phyloP scores from a whole-genome alignment of 352 stramenopile species.

The Pythium aristosporum region DNA sequence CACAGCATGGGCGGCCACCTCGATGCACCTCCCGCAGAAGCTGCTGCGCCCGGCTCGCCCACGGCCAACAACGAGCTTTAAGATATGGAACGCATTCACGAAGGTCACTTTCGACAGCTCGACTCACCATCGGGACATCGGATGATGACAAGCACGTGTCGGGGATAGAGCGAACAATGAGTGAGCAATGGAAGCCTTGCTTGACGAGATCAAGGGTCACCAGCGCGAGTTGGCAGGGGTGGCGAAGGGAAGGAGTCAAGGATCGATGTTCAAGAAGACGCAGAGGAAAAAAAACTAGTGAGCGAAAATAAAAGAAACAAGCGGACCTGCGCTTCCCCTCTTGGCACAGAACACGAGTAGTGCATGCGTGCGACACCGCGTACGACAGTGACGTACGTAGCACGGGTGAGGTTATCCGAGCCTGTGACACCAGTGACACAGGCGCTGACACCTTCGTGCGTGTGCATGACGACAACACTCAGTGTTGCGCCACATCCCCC shows the following conservation, averaged over 20 bases:
- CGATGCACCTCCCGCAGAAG: constrained; percentile 48
- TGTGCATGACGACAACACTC: neutral
- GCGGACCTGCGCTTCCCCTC: too few species aligned
- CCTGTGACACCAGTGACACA: neutral
- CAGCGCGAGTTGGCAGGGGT: neutral
- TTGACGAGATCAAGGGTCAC: neutral
- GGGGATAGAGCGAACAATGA: neutral
- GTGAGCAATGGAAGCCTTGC: neutral
- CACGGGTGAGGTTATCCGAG: too few species aligned
- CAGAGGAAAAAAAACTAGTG: neutral
- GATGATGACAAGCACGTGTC: neutral
- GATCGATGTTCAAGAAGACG: neutral
- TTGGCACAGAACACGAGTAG: too few species aligned
- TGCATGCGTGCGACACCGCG: too few species aligned
- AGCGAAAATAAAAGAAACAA: too few species aligned
- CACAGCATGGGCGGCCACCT: constrained; percentile 36
- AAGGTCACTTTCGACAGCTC: neutral
- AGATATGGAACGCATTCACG: constrained; percentile 13
- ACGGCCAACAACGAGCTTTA: constrained; percentile 35
- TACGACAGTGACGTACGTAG: too few species aligned
- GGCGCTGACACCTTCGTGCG: neutral
- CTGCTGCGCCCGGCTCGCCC: constrained; percentile 29
- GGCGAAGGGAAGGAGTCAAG: neutral
- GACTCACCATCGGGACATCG: neutral
- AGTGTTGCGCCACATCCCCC: neutral